Base-by-base conservation (phyloP, 192 early-diverging fungal genomes). In the Irineochytrium annulatum region DNA sequence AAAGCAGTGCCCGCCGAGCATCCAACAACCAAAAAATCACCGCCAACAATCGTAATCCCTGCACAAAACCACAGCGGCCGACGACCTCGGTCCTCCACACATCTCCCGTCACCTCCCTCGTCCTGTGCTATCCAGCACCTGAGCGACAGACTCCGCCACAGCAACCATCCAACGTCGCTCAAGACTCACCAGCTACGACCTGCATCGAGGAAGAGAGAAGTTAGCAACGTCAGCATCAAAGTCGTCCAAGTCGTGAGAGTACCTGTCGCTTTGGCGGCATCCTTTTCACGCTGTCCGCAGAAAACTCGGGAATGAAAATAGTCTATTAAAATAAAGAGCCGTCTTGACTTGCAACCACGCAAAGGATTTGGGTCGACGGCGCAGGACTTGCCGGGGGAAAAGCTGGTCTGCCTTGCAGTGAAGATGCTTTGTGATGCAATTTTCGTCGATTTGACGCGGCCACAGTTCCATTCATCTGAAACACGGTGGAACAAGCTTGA, bases 181-280 rank as follows among this genome's bases (percentile, higher is more conserved):
- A 51, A 20, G 22, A 20, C 52, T 29, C 20, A 54, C 52, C 52
- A 29, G 52, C 52, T 33, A 54, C 52, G 17, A 54, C 52, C 52
- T 54, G 34, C 5, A 54, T n/a, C n/a, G 20, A 14, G n/a, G 39
- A 11, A 41, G 11, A 6, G 34, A 54, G n/a, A 13, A 26, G 48
- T 16, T 49, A 22, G n/a, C 48, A 49, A 16, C 48, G 27, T 41
- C 39, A 41, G n/a, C 11, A n/a, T 11, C 11, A 11, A 43, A 17
- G 19, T 43, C 19, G 19, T 14, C 39, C 39, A 43, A 27, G 22
- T 20, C 19, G 27, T 13, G 17, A 0, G 34, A 4, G 26, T 20
- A 59, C 57, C 43, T 59, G 57, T 59, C 57, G 27, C 44, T 59
- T 59, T 27, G 57, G 57, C 26, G 57, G 57, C 57, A 59, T 59